phyloP scores from a whole-genome alignment of 2,329 filamentous ascomycete genomes.

The Alternaria consortialis region DNA sequence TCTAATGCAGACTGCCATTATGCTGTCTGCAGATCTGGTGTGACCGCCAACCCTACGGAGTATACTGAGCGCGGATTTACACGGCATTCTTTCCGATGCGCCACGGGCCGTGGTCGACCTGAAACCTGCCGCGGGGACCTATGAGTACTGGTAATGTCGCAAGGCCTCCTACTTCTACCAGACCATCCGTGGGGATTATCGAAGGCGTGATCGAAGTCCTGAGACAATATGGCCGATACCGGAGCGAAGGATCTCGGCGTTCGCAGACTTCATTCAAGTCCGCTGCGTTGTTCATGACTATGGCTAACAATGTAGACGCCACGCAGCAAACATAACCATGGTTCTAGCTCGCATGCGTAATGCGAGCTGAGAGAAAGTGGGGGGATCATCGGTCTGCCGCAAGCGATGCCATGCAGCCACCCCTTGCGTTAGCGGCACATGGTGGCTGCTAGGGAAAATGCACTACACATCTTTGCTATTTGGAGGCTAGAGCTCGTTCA shows the following conservation, averaged over 20 bases:
- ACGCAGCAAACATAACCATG: conserved; percentile 3
- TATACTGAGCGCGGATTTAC: neutral
- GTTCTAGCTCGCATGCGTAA: neutral
- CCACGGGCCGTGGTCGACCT: conserved; percentile 14
- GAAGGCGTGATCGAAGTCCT: neutral
- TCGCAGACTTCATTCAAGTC: neutral
- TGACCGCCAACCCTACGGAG: neutral
- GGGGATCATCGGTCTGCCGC: neutral
- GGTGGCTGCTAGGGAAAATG: conserved; percentile 6
- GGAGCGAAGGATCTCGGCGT: neutral
- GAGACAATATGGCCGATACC: neutral
- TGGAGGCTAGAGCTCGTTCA: neutral
- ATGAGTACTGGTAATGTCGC: neutral
- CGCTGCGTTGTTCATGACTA: neutral
- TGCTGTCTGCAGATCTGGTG: neutral
- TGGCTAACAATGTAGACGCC: neutral
- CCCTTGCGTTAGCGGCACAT: conserved; percentile 13
- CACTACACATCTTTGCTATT: conserved; percentile 1
- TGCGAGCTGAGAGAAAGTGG: neutral
- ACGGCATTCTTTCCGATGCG: conserved; percentile 2
- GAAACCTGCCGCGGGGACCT: conserved; percentile 7
- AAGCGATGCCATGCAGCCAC: conserved; percentile 9
- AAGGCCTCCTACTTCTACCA: neutral
- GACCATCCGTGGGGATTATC: neutral
- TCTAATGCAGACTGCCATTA: conserved; percentile 5